Conservation (phyloP, 768 basidiomycete genomes). For the Saitozyma podzolica region DNA sequence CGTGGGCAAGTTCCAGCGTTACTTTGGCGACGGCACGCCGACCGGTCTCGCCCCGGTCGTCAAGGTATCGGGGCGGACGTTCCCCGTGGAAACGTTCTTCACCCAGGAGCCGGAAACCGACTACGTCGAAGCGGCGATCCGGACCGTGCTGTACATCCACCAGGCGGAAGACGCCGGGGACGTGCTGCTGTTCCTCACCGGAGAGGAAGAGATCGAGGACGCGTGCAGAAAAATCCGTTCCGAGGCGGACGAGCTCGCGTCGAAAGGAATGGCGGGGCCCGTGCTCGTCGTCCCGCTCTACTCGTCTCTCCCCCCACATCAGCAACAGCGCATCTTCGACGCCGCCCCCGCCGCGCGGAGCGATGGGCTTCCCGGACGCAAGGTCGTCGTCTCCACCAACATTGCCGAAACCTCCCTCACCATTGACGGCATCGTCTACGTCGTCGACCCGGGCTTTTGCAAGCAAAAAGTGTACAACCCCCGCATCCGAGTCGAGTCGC, state of each 20-base stretch:
- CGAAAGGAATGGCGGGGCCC: slow-evolving; percentile 68
- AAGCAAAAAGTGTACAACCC: slow-evolving; percentile 99
- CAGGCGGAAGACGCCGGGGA: slow-evolving; percentile 92
- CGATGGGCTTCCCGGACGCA: slow-evolving; percentile 80
- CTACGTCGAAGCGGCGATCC: slow-evolving; percentile 94
- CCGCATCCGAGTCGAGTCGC: slow-evolving; percentile 88
- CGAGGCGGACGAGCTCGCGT: slow-evolving; percentile 81
- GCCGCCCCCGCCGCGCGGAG: slow-evolving; percentile 67
- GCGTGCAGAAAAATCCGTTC: slow-evolving; percentile 88
- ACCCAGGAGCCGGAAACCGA: slow-evolving; percentile 74
- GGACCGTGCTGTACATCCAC: slow-evolving; percentile 95
- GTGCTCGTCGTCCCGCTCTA: slow-evolving; percentile 89
- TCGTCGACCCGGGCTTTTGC: slow-evolving; percentile 94
- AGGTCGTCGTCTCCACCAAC: slow-evolving; percentile 93
- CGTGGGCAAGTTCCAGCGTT: slow-evolving; percentile 93
- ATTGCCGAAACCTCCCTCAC: slow-evolving; percentile 97
- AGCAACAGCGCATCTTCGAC: slow-evolving; percentile 97
- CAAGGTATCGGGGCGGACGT: slow-evolving; percentile 88
- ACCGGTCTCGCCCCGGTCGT: slow-evolving; percentile 70
- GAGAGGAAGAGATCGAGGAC: slow-evolving; percentile 98
- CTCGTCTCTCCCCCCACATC: slow-evolving; percentile 87
- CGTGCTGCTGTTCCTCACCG: slow-evolving; percentile 90
- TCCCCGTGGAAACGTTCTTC: slow-evolving; percentile 74
- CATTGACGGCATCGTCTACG: slow-evolving; percentile 99
- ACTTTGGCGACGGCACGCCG: slow-evolving; percentile 63